Evolutionary conservation across 495 filamentous ascomycete species (phyloP).

Genomic region (Trichoderma gamsii): DNA sequence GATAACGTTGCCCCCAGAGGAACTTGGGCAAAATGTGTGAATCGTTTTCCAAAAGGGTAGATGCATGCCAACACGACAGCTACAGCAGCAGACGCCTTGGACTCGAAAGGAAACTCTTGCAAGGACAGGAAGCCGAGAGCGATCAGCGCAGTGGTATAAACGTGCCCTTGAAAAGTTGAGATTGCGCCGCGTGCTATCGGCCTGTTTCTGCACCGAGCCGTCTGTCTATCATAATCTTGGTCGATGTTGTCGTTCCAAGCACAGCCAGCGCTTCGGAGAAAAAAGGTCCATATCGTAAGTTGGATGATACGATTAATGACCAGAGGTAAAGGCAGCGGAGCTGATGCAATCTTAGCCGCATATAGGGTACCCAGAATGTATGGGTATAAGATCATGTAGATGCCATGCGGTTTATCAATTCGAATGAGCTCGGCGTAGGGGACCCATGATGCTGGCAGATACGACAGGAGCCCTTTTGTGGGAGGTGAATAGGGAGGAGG

Average conservation of each 20-base stretch:
- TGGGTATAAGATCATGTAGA: conserved; percentile 31
- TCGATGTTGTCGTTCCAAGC: conserved; percentile 44
- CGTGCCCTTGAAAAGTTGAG: conserved; percentile 25
- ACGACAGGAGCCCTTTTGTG: conserved; percentile 13
- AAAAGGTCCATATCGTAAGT: conserved; percentile 16
- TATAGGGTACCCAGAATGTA: conserved; percentile 29
- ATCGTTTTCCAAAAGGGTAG: conserved; percentile 23
- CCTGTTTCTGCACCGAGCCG: conserved; percentile 30
- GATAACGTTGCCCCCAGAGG: conserved; percentile 21
- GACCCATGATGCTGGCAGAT: conserved; percentile 26
- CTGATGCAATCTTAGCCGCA: conserved; percentile 22
- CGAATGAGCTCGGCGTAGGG: conserved; percentile 42
- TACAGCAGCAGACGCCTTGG: conserved; percentile 11
- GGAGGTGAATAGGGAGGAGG: neutral
- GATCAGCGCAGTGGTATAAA: conserved; percentile 28
- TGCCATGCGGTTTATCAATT: conserved; percentile 32
- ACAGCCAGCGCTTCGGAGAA: conserved; percentile 20
- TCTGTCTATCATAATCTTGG: conserved; percentile 34
- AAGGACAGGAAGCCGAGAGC: conserved; percentile 13
- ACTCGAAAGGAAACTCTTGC: conserved; percentile 17
- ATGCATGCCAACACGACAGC: conserved; percentile 17
- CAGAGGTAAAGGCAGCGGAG: neutral
- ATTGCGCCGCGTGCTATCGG: conserved; percentile 43
- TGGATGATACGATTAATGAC: conserved; percentile 2
- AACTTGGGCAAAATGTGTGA: conserved; percentile 25